Percentiles rank a stretch among this genome's conserved stretches.
phyloP scores from a whole-genome alignment of 2,329 filamentous ascomycete genomes.

The Stenocarpella maydis region DNA sequence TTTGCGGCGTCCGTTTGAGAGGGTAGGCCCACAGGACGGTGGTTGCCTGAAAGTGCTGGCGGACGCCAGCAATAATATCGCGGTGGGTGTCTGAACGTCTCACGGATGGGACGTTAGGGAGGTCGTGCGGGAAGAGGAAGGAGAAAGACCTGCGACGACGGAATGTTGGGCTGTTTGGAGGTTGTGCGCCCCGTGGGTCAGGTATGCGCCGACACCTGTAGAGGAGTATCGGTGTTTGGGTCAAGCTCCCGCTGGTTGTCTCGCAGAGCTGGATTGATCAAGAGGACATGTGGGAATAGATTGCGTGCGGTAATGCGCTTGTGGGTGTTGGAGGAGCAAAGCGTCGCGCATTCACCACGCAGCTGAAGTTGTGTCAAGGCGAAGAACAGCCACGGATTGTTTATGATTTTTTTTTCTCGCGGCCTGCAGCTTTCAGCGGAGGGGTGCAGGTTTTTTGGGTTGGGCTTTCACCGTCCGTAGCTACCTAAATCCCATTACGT shows the following conservation, averaged over 20 bases:
- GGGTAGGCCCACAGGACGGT: constrained; percentile 92
- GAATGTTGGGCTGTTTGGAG: constrained; percentile 81
- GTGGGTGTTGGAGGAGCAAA: background rate
- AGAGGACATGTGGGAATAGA: background rate
- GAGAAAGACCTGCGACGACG: constrained; percentile 81
- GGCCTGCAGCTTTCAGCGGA: background rate
- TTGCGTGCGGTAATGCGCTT: background rate
- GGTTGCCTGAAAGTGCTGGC: constrained; percentile 75
- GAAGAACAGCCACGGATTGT: constrained; percentile 1
- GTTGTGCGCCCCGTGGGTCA: constrained; percentile 58
- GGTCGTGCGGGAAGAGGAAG: constrained; percentile 85
- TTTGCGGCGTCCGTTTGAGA: constrained; percentile 92
- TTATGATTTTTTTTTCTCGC: constrained; percentile 15
- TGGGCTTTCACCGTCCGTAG: constrained; percentile 6
- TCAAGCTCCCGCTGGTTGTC: background rate
- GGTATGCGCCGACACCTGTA: constrained; percentile 82
- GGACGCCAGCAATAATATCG: constrained; percentile 79
- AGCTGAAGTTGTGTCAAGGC: background rate
- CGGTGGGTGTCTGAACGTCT: constrained; percentile 62
- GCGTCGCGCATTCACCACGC: background rate
- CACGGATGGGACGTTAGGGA: constrained; percentile 83
- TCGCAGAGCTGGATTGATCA: background rate
- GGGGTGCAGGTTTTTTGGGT: background rate
- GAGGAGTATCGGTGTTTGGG: constrained; percentile 78
- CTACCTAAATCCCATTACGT: constrained; percentile 23